phyloP scores from a whole-genome alignment of 345 rosid genomes.

The Lepidium sativum region DNA sequence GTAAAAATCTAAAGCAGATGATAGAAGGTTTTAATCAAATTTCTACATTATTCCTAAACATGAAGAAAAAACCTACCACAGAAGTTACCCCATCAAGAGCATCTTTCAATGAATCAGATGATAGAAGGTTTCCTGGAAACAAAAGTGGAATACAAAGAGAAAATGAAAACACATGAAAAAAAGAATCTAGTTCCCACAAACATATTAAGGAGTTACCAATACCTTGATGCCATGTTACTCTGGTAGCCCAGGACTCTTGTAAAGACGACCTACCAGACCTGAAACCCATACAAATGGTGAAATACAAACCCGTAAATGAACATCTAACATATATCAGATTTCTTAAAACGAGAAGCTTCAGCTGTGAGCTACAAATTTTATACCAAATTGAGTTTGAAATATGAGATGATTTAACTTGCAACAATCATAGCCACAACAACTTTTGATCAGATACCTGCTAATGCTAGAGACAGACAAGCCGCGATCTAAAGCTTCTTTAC shows the following conservation, averaged over 20 bases:
- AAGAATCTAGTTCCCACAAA: background rate
- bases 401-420: background rate
- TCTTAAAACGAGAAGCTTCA: background rate
- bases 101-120: constrained; percentile 71
- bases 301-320: background rate
- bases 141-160: constrained; percentile 3
- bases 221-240: constrained; percentile 90
- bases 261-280: constrained; percentile 81
- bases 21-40: too few species aligned
- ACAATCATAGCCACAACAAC: background rate
- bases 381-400: background rate
- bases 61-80: constrained; percentile 48
- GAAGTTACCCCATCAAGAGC: constrained; percentile 76
- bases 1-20: background rate
- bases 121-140: constrained; percentile 62
- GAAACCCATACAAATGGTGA: constrained; percentile 2
- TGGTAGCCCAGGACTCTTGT: constrained; percentile 69
- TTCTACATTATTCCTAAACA: background rate
- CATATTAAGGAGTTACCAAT: constrained; percentile 1
- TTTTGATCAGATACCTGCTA: constrained; percentile 55
- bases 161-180: background rate
- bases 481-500: constrained; percentile 78
- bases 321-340: background rate
- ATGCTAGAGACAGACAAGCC: constrained; percentile 79
- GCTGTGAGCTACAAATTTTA: background rate